These are phyloP conservation scores for Cordyceps tenuipes DNA, from an alignment of 2,329 filamentous ascomycete species.

Conservation along the genomic window DNA sequence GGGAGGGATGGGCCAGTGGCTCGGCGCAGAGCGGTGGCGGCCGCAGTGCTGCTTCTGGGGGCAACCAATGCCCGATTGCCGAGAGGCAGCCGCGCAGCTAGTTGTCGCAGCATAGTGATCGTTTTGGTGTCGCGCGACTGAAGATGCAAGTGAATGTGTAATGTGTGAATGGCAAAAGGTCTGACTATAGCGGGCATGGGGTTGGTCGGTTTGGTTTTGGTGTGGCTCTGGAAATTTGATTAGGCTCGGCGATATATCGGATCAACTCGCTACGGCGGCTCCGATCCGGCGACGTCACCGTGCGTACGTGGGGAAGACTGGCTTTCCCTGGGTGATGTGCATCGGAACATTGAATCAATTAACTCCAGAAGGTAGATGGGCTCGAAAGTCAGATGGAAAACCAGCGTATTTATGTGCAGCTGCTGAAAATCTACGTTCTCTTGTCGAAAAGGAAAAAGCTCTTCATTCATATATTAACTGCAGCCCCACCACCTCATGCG, in stretches of 20 bases:
- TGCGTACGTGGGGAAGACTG: not conserved
- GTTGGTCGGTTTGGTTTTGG: not conserved
- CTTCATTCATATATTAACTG: slow-evolving; percentile 4
- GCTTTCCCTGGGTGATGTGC: not conserved
- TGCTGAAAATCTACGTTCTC: not conserved
- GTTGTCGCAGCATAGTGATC: slow-evolving; percentile 28
- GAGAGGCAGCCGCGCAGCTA: slow-evolving; percentile 25
- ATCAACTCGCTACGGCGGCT: slow-evolving; percentile 1
- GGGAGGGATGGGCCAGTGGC: slow-evolving; percentile 16
- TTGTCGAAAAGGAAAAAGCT: not conserved
- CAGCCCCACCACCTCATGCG: not conserved
- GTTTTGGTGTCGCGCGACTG: not conserved
- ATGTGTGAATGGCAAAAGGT: not conserved
- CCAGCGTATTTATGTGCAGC: not conserved
- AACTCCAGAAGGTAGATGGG: too few species aligned
- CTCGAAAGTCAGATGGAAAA: too few species aligned
- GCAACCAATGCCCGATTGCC: slow-evolving; percentile 16
- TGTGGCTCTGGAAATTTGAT: slow-evolving; percentile 10
- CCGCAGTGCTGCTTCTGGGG: slow-evolving; percentile 13
- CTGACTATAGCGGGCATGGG: not conserved
- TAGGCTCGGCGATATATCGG: slow-evolving; percentile 11
- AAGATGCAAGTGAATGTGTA: not conserved
- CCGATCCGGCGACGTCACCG: not conserved
- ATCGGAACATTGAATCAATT: not conserved
- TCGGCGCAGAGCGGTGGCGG: slow-evolving; percentile 17